Conservation (phyloP, 2,329 filamentous ascomycete species). For the Sclerotinia minor region DNA sequence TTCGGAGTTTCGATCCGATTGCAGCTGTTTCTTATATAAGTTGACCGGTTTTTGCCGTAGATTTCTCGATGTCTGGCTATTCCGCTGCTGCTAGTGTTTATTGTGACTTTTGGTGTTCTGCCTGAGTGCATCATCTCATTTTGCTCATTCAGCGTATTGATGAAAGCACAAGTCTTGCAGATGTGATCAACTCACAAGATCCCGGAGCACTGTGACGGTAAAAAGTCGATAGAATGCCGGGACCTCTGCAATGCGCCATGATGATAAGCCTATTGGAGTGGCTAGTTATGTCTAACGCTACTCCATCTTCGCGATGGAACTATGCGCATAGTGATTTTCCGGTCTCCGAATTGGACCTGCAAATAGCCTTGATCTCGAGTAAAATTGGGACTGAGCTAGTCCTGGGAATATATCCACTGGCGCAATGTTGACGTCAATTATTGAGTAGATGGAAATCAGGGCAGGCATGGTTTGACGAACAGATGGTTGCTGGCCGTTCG, state of each 20-base stretch:
- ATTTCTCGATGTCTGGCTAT: slow-evolving; percentile 58
- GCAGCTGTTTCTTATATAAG: slow-evolving; percentile 56
- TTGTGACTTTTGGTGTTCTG: slow-evolving; percentile 42
- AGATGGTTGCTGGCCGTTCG: neutral
- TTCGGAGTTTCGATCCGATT: slow-evolving; percentile 54
- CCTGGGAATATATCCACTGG: neutral
- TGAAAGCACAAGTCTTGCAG: neutral
- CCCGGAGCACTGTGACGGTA: neutral
- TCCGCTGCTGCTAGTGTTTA: slow-evolving; percentile 58
- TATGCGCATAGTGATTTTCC: neutral
- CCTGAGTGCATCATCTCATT: neutral
- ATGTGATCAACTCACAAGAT: neutral
- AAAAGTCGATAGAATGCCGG: neutral
- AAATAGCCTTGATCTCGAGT: neutral
- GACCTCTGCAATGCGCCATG: neutral
- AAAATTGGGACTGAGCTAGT: neutral
- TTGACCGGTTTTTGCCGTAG: slow-evolving; percentile 56
- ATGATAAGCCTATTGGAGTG: too few relatives aligned
- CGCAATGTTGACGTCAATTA: neutral
- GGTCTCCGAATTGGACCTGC: neutral
- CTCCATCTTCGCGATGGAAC: neutral
- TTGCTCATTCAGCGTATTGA: neutral
- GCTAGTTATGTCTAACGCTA: neutral
- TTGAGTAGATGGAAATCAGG: neutral
- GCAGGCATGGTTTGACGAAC: neutral